Conservation (phyloP, 768 basidiomycete species). For the Coprinopsis strossmayeri region DNA sequence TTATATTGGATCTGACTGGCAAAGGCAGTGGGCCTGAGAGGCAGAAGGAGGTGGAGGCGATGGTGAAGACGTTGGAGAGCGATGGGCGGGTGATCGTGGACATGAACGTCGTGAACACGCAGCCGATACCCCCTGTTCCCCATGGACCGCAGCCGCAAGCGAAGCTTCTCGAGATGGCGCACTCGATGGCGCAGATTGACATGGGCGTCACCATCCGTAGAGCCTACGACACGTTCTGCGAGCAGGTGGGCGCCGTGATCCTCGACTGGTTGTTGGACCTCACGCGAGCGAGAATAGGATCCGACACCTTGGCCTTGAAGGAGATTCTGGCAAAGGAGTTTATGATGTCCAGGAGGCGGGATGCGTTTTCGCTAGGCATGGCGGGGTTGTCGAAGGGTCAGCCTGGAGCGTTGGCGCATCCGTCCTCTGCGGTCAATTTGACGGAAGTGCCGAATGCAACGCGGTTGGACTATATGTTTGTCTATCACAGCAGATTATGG, state of each 20-base stretch:
- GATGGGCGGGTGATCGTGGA: constrained; percentile 79
- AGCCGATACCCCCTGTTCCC: constrained; percentile 25
- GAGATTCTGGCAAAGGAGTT: constrained; percentile 71
- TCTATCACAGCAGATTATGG: constrained; percentile 83
- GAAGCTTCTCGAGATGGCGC: constrained; percentile 69
- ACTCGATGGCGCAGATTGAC: constrained; percentile 80
- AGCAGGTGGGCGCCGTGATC: constrained; percentile 76
- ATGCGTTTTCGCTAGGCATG: constrained; percentile 37
- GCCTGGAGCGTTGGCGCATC: constrained; percentile 11
- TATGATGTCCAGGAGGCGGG: constrained; percentile 52
- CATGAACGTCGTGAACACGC: constrained; percentile 36
- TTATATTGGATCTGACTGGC: constrained; percentile 53
- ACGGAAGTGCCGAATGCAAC: constrained; percentile 46
- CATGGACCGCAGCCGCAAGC: constrained; percentile 9
- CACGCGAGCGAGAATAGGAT: constrained; percentile 61
- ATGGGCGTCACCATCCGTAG: constrained; percentile 85
- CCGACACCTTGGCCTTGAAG: constrained; percentile 60
- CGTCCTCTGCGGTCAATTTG: constrained; percentile 29
- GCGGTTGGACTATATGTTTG: constrained; percentile 66
- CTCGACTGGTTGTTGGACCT: constrained; percentile 84
- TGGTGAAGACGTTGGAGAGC: constrained; percentile 57
- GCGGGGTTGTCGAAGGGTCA: constrained; percentile 14
- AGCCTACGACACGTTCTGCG: constrained; percentile 83
- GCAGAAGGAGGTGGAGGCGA: constrained; percentile 52
- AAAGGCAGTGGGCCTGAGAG: constrained; percentile 26